phyloP scores from a whole-genome alignment of 495 filamentous ascomycete species.

The Penicillium cinerascens region DNA sequence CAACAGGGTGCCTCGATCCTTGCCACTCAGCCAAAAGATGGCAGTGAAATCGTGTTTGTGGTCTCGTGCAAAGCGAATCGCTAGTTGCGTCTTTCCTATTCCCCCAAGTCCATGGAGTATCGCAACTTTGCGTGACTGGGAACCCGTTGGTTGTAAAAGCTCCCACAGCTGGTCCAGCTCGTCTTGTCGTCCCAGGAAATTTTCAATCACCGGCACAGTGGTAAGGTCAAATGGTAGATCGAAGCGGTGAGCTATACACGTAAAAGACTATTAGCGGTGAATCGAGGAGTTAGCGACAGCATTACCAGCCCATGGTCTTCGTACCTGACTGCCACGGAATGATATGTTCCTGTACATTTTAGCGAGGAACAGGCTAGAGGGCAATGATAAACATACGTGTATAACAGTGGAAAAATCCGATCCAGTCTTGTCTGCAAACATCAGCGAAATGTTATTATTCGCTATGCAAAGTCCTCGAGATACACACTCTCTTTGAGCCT shows the following conservation, averaged over 20 bases:
- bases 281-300: not conserved
- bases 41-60: conserved; percentile 26
- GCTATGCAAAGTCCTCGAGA: conserved; percentile 14
- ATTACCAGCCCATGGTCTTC: not conserved
- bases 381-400: not conserved
- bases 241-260: conserved; percentile 13
- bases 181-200: conserved; percentile 26
- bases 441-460: not conserved
- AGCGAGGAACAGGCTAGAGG: not conserved
- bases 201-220: conserved; percentile 19
- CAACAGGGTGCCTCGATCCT: conserved; percentile 17
- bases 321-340: conserved; percentile 1
- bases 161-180: conserved; percentile 15
- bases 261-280: conserved; percentile 2
- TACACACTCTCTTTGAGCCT: conserved; percentile 31
- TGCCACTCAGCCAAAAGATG: conserved; percentile 32
- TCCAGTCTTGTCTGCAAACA: not conserved
- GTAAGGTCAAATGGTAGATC: conserved; percentile 24
- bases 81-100: conserved; percentile 44
- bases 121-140: conserved; percentile 21
- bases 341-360: conserved; percentile 2
- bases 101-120: conserved; percentile 40
- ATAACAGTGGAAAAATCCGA: not conserved
- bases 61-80: conserved; percentile 33
- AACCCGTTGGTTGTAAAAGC: conserved; percentile 3